These are phyloP conservation scores for Penicillium herquei DNA, from an alignment of 495 filamentous ascomycete genomes.

Conservation along the genomic window DNA sequence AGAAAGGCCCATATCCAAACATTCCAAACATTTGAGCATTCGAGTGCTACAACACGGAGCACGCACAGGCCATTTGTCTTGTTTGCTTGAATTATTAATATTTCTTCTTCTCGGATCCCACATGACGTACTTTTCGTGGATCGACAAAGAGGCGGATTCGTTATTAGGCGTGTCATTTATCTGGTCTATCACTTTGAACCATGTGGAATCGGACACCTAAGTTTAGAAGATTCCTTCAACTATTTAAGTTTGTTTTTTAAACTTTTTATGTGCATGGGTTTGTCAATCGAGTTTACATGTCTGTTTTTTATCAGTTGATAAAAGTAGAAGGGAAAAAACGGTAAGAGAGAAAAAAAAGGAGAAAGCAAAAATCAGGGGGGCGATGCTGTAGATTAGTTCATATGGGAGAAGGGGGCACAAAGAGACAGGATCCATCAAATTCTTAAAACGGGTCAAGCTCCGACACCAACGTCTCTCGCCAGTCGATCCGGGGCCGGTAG, in stretches of 20 bases:
- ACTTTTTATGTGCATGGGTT: too few species aligned
- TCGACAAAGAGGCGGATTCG: background rate
- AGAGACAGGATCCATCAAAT: too few species aligned
- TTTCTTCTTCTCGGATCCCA: too few species aligned
- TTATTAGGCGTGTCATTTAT: conserved; percentile 2
- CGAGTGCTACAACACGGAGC: background rate
- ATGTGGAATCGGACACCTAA: too few species aligned
- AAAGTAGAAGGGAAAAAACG: too few species aligned
- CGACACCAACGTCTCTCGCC: background rate
- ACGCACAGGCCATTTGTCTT: conserved; percentile 6
- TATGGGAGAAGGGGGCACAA: background rate
- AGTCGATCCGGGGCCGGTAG: conserved; percentile 31
- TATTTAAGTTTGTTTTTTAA: too few species aligned
- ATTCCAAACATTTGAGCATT: conserved; percentile 6
- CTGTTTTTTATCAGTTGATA: too few species aligned
- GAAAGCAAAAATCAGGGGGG: background rate
- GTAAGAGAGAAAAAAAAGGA: too few species aligned
- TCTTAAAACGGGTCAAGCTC: too few species aligned
- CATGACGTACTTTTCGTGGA: conserved; percentile 10
- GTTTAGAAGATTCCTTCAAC: too few species aligned
- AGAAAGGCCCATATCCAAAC: conserved; percentile 10
- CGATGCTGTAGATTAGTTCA: background rate
- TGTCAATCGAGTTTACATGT: too few species aligned
- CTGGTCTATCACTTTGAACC: background rate
- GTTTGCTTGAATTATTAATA: too few species aligned